Evolutionary conservation across 805 yeast species (phyloP).

Genomic region (Myxozyma kluyveri): DNA sequence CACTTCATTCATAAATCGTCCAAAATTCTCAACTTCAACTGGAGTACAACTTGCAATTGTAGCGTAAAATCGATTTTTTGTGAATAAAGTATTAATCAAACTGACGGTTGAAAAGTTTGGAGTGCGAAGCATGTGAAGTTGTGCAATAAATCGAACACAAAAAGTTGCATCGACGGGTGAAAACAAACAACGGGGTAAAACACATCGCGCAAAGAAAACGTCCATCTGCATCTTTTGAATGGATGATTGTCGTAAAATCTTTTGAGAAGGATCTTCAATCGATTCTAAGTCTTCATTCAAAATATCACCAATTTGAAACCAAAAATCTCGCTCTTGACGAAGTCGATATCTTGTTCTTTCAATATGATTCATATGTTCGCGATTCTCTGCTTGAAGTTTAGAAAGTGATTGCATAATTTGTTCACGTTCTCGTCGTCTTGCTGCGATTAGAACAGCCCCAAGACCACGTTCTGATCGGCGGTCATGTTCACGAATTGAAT

Average conservation of each 20-base stretch:
- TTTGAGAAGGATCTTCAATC: constrained; percentile 3
- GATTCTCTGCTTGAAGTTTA: constrained; percentile 40
- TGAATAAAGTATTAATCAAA: constrained; percentile 45
- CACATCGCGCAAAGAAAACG: constrained; percentile 58
- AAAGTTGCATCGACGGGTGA: constrained; percentile 82
- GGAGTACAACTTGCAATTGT: constrained; percentile 69
- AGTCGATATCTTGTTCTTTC: constrained; percentile 38
- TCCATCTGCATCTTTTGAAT: constrained; percentile 11
- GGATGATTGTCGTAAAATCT: constrained; percentile 3
- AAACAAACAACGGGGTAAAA: constrained; percentile 72
- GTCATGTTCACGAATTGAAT: constrained; percentile 37
- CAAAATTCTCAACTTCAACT: constrained; percentile 76
- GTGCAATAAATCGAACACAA: constrained; percentile 58
- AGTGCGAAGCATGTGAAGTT: constrained; percentile 46
- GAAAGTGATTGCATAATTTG: constrained; percentile 11
- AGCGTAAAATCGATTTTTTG: constrained; percentile 42
- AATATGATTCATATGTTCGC: constrained; percentile 47
- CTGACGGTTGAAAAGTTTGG: constrained; percentile 43
- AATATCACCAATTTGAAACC: constrained; percentile 32
- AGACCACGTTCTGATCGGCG: constrained; percentile 7
- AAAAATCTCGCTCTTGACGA: constrained; percentile 31
- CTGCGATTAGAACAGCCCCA: neutral
- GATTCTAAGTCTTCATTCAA: neutral
- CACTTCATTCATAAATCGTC: constrained; percentile 63
- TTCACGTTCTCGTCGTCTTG: constrained; percentile 3